These are phyloP conservation scores for Torulaspora delbrueckii DNA, from an alignment of 805 yeast genomes.

Conservation along the genomic window DNA sequence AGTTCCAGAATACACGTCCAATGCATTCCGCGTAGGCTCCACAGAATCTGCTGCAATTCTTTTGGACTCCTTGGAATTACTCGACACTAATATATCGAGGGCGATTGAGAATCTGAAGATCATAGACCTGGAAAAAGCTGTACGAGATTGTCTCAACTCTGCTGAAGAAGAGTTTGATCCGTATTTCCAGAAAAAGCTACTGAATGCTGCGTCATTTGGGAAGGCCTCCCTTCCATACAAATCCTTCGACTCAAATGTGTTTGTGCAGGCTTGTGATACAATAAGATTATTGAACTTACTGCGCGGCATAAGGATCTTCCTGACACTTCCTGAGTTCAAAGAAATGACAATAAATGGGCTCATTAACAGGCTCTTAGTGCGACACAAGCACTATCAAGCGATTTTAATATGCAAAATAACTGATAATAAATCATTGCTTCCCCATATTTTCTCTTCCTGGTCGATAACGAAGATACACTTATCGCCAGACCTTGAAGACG, in stretches of 20 bases:
- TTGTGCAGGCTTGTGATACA: conserved; percentile 56
- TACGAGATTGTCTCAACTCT: conserved; percentile 65
- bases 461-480: conserved; percentile 62
- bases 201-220: conserved; percentile 83
- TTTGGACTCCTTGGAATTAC: conserved; percentile 67
- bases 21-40: conserved; percentile 78
- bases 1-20: conserved; percentile 53
- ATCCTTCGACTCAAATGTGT: conserved; percentile 53
- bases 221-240: conserved; percentile 52
- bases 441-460: conserved; percentile 66
- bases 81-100: conserved; percentile 65
- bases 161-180: conserved; percentile 75
- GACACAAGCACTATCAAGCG: conserved; percentile 59
- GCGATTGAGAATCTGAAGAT: conserved; percentile 71
- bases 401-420: conserved; percentile 53
- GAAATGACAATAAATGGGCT: conserved; percentile 52
- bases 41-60: conserved; percentile 76
- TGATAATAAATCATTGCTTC: conserved; percentile 39
- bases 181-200: conserved; percentile 70
- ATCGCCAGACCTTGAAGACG: conserved; percentile 53
- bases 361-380: conserved; percentile 50
- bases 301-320: conserved; percentile 58
- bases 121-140: conserved; percentile 54
- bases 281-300: conserved; percentile 67
- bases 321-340: conserved; percentile 55